Evolutionary conservation across 1,139 yeast species (phyloP), one percentile per base, ranked within the genome.

Genomic region (Suhomyces kunorum): DNA sequence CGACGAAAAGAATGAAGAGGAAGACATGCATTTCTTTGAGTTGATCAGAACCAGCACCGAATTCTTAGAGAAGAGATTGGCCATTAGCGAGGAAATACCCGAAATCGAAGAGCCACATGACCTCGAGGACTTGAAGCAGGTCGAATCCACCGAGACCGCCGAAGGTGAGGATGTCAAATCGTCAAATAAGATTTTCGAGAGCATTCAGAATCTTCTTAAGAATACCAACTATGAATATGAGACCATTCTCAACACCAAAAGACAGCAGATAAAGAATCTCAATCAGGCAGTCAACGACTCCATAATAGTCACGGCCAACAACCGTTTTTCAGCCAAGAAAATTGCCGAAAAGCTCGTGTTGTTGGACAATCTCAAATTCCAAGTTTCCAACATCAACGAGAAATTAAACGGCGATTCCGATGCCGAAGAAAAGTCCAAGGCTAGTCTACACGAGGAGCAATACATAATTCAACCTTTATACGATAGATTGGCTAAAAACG

Each of bases 391-490:
- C 50, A 59, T 72, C 31, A 58, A 64, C 31, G 75, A 71, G 41
- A 68, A 66, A 40, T 49, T 70, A 35, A 29, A 23, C 16, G 53
- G 63, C 9, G 59, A 58, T 36, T 40, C 55, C 36, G 53, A 63
- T 8, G 58, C 58, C 34, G 57, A 57, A 42, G 57, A 57, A 42
- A 68, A 60, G 36, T 38, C 55, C 25, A 48, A 46, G 9, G 43
- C 46, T 14, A 53, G 43, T 8, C 50, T 45, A 19, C 35, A 34
- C 8, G 47, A 45, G 15, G 57, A 55, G 12, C 95, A 96, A 15
- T 90, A 87, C 61, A 71, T 86, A 35, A 78, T 86, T 18, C 70
- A 74, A 49, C 68, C 75, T 5, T 68, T 84, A 7, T 81, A 76
- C 53, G 74, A 79, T 23, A 73, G 71, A 48, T 56, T 83, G 53